These are phyloP conservation scores for Bipolaris zeicola DNA, from an alignment of 2,329 filamentous ascomycete genomes.

Conservation along the genomic window DNA sequence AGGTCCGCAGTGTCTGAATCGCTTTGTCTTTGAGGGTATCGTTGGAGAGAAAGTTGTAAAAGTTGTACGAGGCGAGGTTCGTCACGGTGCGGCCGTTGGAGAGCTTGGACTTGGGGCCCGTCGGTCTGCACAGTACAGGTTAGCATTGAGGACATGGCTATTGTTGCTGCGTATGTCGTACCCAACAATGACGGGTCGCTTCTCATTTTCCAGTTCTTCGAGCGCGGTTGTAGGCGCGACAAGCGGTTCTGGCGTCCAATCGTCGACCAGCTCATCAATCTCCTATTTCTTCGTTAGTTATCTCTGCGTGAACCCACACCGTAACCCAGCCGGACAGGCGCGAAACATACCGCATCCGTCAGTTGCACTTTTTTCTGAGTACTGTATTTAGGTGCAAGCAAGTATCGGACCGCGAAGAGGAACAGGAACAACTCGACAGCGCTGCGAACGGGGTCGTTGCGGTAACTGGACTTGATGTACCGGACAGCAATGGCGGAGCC, in stretches of 20 bases:
- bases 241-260: conserved; percentile 94
- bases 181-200: conserved; percentile 86
- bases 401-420: conserved; percentile 92
- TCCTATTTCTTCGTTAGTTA: conserved; percentile 60
- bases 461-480: conserved; percentile 96
- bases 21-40: conserved; percentile 94
- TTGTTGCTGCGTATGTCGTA: conserved; percentile 49
- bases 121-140: conserved; percentile 63
- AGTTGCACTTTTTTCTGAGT: conserved; percentile 88
- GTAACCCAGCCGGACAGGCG: not conserved
- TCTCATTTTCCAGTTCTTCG: conserved; percentile 84
- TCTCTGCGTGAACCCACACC: not conserved
- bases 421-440: conserved; percentile 92
- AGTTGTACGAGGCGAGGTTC: conserved; percentile 95
- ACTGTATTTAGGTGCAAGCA: conserved; percentile 89
- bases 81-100: conserved; percentile 86
- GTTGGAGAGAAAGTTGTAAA: conserved; percentile 95
- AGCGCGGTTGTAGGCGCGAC: conserved; percentile 74
- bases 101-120: conserved; percentile 88
- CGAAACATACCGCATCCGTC: conserved; percentile 70
- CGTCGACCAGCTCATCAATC: conserved; percentile 94
- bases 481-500: conserved; percentile 92
- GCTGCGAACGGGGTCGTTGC: conserved; percentile 92
- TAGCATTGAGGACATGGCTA: conserved; percentile 10
- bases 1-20: conserved; percentile 89